Percentiles rank a stretch among this genome's conserved stretches.
Conservation (phyloP, 305 asterid species). For the Fraxinus sp. region DNA sequence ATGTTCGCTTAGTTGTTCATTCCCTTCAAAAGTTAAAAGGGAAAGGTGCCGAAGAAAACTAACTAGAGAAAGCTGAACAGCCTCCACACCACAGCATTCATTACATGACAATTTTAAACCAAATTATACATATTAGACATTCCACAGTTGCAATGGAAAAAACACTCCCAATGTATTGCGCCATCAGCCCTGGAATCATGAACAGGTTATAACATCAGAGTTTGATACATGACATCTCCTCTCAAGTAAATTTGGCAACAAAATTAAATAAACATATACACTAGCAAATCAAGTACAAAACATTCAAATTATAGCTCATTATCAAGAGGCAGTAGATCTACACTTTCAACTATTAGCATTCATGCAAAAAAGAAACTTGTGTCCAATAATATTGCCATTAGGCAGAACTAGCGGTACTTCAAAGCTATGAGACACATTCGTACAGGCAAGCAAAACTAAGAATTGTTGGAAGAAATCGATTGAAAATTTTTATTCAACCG, state of each 20-base stretch:
- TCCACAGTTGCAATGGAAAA: neutral
- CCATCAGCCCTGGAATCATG: conserved; percentile 1
- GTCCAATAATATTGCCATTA: neutral
- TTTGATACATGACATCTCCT: neutral
- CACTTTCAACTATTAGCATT: neutral
- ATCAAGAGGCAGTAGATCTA: neutral
- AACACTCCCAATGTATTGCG: neutral
- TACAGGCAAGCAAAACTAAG: neutral
- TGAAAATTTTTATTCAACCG: neutral
- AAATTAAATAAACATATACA: neutral
- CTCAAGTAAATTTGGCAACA: neutral
- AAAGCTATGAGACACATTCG: neutral
- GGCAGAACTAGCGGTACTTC: neutral
- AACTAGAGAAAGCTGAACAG: neutral
- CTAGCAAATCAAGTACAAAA: neutral
- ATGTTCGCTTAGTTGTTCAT: neutral
- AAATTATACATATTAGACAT: neutral
- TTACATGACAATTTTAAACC: neutral
- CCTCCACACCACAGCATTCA: neutral
- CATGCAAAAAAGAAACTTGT: neutral
- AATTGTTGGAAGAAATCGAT: neutral
- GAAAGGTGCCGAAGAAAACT: neutral
- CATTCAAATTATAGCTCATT: neutral
- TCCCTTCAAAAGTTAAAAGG: neutral
- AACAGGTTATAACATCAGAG: neutral